Base-by-base conservation (phyloP, 495 filamentous ascomycete species). In the Aspergillus baeticus region DNA sequence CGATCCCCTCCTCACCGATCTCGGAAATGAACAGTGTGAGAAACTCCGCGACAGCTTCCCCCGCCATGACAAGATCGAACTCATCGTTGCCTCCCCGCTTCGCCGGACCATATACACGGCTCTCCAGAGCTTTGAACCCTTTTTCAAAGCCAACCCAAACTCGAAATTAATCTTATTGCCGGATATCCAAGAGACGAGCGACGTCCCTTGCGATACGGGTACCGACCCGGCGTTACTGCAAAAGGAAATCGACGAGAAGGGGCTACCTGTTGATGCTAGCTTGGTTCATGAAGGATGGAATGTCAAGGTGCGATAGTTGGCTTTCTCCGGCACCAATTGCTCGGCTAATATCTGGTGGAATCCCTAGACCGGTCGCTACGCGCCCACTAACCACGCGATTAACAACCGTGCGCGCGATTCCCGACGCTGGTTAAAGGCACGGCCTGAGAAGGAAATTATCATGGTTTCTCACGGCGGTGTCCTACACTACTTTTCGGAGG, bases 101-200 rank as follows among this genome's bases (percentile, higher is more conserved):
- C 86, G 87, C 20, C 87, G 93, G 51, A 95, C 93, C 3, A 73
- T 98, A 31, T 86, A 89, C 67, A 96, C 93, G 0, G 84, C 87
- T 5, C 78, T 96, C 10, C 71, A 84, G 46, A 82, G 81, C 43
- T 96, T 96, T 72, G 69, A 67, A 42, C 75, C 85, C 3, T 68
- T 77, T 5, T 74, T 82, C 46, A 54, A 76, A 22, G 65, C 69
- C 3, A 73, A 74, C 48, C 72, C 76, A 15, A 74, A 74, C n/a
- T 54, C 80, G 36, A 76, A 76, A 23, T 67, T 96, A 44, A 77
- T 90, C 46, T 84, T 87, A 8, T 73, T 96, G 1, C 89, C 90
- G 0, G 89, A 93, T 55, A 66, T 90, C 0, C 93, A 97, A 70
- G 93, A 97, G 71, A 86, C 87, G 0, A 84, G 82, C 10, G 81